Percentiles rank a stretch among this genome's conserved stretches.
phyloP scores from a whole-genome alignment of 495 filamentous ascomycete genomes.

The Neurospora sublineolata region DNA sequence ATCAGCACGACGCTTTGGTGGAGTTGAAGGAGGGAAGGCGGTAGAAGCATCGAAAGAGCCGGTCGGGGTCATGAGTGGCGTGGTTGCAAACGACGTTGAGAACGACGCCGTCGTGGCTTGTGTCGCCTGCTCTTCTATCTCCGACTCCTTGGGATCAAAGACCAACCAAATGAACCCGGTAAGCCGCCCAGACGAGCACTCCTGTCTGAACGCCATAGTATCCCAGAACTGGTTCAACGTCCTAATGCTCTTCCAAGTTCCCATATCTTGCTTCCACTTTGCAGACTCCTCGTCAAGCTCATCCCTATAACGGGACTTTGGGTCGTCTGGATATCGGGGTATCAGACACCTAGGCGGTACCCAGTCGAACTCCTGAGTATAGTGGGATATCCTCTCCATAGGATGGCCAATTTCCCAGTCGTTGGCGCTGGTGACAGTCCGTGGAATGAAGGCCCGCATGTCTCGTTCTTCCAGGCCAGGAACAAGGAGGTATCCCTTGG shows the following conservation, averaged over 20 bases:
- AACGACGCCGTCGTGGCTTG: not conserved
- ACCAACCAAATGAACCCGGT: constrained; percentile 95
- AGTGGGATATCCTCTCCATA: constrained; percentile 51
- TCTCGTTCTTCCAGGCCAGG: constrained; percentile 75
- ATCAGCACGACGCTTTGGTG: constrained; percentile 18
- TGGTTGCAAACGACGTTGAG: not conserved
- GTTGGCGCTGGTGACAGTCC: constrained; percentile 28
- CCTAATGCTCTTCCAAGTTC: constrained; percentile 70
- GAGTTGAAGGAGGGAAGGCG: constrained; percentile 18
- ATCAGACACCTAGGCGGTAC: constrained; percentile 77
- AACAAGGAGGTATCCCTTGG: constrained; percentile 70
- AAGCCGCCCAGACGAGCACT: constrained; percentile 80
- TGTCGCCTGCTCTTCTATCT: not conserved
- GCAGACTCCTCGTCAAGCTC: constrained; percentile 65
- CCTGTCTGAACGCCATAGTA: constrained; percentile 92
- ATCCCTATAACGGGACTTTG: constrained; percentile 81
- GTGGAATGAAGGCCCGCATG: constrained; percentile 48
- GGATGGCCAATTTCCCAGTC: constrained; percentile 47
- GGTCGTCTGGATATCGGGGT: constrained; percentile 88
- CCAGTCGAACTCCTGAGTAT: constrained; percentile 41
- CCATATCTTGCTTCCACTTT: constrained; percentile 35
- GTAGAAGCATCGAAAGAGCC: constrained; percentile 17
- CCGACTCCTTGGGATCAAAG: constrained; percentile 40
- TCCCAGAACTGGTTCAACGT: constrained; percentile 94
- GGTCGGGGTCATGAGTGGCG: constrained; percentile 7